Evolutionary conservation across 176 grass and related monocot species (phyloP), one percentile per base, ranked within the genome.

Genomic region (Carex myosuroides): DNA sequence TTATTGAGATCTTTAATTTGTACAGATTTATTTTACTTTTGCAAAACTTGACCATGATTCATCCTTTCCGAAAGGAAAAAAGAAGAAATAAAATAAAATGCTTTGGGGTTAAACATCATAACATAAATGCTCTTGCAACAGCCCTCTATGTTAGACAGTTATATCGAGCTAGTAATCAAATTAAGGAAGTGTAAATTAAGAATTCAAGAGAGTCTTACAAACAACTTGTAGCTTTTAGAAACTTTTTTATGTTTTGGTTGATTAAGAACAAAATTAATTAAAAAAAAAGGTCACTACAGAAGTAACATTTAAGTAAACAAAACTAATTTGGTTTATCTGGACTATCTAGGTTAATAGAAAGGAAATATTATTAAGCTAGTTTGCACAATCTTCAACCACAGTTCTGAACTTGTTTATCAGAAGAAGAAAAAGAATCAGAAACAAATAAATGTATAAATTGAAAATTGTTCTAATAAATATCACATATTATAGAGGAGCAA

Each of bases 361-460:
- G 0, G 0, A 76, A 56, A 56, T 33, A 14, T 53, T 14, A 14
- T 5, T 56, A 77, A 55, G 0, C 13, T n/a, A 3, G 0, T 26
- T 30, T 54, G 4, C 11, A 50, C 70, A 26, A 52, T 30, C 48
- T 55, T 77, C 7, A 77, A 56, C 50, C 37, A 77, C 16, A 77
- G 20, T 18, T 64, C 66, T 44, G 14, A 72, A 72, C 3, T 62
- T 76, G 18, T 41, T 85, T 60, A 71, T 85, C 21, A 62, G 18
- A 58, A 26, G 54, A 3, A 41, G 52, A 1, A 84, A 69, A 71
- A 17, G 4, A 76, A 85, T 76, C 18, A 85, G n/a, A 73, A 76
- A 63, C 35, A 85, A 85, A 48, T 18, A 62, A 42, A 61, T 30
- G 6, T 85, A 21, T 52, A 13, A 84, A 26, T n/a, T 57, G 4